Conservation (phyloP, 805 yeast genomes). For the Myxozyma lipomycoides region DNA sequence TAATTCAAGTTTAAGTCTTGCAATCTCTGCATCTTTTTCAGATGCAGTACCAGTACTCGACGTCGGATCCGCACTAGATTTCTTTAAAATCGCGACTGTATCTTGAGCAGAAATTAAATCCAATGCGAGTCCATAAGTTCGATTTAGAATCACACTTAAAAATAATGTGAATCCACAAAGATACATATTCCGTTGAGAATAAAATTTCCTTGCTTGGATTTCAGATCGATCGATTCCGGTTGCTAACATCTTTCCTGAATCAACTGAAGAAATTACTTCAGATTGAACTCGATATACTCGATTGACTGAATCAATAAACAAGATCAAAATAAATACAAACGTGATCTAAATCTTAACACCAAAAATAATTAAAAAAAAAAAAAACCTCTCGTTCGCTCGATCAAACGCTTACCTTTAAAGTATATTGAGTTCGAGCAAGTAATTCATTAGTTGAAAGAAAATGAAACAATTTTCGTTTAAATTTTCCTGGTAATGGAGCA, state of each 20-base stretch:
- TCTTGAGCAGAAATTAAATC: conserved; percentile 64
- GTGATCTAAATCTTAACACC: conserved; percentile 48
- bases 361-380: too few species aligned
- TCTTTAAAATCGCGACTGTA: conserved; percentile 41
- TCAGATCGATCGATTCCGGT: conserved; percentile 63
- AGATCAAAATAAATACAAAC: conserved; percentile 73
- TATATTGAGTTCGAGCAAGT: conserved; percentile 66
- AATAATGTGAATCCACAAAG: conserved; percentile 93
- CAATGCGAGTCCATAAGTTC: conserved; percentile 77
- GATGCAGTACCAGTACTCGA: conserved; percentile 32
- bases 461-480: conserved; percentile 64
- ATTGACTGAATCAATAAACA: conserved; percentile 85
- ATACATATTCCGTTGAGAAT: conserved; percentile 94
- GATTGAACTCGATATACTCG: conserved; percentile 63
- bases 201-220: conserved; percentile 83
- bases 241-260: conserved; percentile 34
- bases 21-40: conserved; percentile 42
- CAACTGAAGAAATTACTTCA: conserved; percentile 49
- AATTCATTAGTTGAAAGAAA: conserved; percentile 65
- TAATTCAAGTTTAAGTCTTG: conserved; percentile 45
- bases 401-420: conserved; percentile 47
- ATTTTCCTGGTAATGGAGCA: conserved; percentile 73
- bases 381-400: not conserved
- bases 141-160: conserved; percentile 59
- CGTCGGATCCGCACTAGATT: conserved; percentile 3